A percentile compares a stretch with the other conserved stretches of the same genome.
phyloP scores from a whole-genome alignment of 306 rosid species.

The Potentilla sterilis region DNA sequence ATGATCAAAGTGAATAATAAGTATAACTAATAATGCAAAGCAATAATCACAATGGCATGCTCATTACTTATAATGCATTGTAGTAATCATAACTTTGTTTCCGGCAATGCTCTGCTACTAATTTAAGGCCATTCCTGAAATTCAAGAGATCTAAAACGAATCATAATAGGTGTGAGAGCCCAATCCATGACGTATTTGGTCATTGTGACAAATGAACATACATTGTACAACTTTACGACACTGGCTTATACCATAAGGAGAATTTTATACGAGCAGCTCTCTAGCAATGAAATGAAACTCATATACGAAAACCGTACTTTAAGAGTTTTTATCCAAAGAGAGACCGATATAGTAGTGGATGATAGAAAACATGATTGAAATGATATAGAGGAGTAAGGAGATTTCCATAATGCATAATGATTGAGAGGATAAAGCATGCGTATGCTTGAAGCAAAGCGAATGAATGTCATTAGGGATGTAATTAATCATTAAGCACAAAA shows the following conservation, averaged over 20 bases:
- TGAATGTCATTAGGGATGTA: slow-evolving; percentile 14
- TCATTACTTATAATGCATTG: not conserved
- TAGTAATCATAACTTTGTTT: not conserved
- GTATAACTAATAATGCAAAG: not conserved
- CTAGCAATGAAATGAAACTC: not conserved
- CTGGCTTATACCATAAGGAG: no score
- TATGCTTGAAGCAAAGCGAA: slow-evolving; percentile 27
- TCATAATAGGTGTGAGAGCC: not conserved
- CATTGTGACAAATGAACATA: not conserved
- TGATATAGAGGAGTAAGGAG: not conserved
- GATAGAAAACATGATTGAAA: not conserved
- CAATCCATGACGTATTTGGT: not conserved
- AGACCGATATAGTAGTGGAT: not conserved
- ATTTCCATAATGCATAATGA: not conserved
- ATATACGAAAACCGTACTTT: not conserved
- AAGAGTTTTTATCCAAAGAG: not conserved
- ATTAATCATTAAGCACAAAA: slow-evolving; percentile 11
- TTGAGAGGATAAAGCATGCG: slow-evolving; percentile 8
- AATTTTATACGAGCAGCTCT: not conserved
- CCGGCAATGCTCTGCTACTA: not conserved
- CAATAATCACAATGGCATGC: not conserved
- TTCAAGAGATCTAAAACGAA: not conserved
- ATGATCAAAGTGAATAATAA: not conserved
- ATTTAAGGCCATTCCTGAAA: not conserved
- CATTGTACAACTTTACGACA: not conserved